Conservation (phyloP, 495 filamentous ascomycete species). For the Sporormia fimetaria region DNA sequence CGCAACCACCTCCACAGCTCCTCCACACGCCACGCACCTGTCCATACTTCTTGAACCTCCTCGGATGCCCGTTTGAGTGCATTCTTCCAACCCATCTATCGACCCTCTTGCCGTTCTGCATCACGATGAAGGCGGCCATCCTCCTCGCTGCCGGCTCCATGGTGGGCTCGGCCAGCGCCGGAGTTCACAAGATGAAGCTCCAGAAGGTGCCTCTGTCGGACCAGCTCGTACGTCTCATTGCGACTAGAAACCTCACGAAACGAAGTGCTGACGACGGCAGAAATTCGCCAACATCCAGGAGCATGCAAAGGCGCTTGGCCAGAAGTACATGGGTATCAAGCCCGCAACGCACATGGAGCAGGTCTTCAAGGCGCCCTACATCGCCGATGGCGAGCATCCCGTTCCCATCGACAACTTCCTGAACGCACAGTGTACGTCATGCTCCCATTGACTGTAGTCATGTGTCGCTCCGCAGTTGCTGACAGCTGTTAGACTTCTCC, state of each 20-base stretch:
- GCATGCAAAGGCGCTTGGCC: constrained; percentile 70
- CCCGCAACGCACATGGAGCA: constrained; percentile 56
- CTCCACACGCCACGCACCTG: not conserved
- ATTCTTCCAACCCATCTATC: not conserved
- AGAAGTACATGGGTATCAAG: constrained; percentile 87
- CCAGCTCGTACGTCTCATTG: constrained; percentile 61
- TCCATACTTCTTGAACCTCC: constrained; percentile 3
- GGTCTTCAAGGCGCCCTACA: constrained; percentile 63
- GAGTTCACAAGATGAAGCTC: constrained; percentile 87
- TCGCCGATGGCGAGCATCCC: constrained; percentile 58
- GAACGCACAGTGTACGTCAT: constrained; percentile 86
- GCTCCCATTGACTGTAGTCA: constrained; percentile 1
- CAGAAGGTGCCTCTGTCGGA: constrained; percentile 89
- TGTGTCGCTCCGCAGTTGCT: constrained; percentile 4
- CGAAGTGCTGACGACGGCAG: constrained; percentile 34
- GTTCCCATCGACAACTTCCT: constrained; percentile 94
- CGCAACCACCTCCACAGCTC: constrained; percentile 1
- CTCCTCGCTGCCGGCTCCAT: constrained; percentile 66
- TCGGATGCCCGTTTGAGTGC: constrained; percentile 1
- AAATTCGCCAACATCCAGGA: constrained; percentile 64
- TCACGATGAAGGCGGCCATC: constrained; percentile 67
- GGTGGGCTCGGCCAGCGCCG: constrained; percentile 71
- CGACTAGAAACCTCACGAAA: constrained; percentile 1
- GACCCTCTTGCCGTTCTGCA: not conserved
- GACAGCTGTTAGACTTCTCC: constrained; percentile 66